Evolutionary conservation across 148 eudicot genomes (phyloP), one percentile per base, ranked within the genome.

Genomic region (Beta vulgaris): DNA sequence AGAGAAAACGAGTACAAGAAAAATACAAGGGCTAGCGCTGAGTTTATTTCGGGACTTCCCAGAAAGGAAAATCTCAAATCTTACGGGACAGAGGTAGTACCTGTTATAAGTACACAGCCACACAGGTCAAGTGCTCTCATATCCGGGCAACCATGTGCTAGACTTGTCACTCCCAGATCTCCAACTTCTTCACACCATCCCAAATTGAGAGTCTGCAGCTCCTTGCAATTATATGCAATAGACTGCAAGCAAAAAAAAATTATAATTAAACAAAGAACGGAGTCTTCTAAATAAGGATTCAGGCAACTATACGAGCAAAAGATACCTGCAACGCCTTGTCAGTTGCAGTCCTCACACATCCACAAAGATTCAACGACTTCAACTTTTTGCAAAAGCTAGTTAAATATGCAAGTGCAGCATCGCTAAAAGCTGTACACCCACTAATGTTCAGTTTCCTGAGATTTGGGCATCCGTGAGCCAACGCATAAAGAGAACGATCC

Each of bases 131-230:
- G 88, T 35, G 95, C 96, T 87, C 86, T 84, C 43, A 95, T 86
- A 74, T 92, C 84, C 2, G 96, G 97, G 76, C 99, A 95, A 34
- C 96, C 94, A 85, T 90, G 87, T 5, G 96, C 97, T 46, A 95
- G 84, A 76, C 99, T 90, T 76, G 84, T 92, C 11, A 95, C 93
- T 40, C 99, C 99, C 14, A 73, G 62, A 84, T 95, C 99, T 8
- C 96, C 84, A 49, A 95, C 91, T 29, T 87, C 84, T 69, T 92
- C 99, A 73, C 99, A 95, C 99, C 99, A 95, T 29, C 99, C 97
- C 58, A 95, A 84, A 81, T 87, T 95, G 23, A 95, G 77, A 37
- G 82, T 82, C 85, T 92, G 91, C 78, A 95, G 67, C 76, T 87
- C 91, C 55, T 78, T 65, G 77, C 99, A 95, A 73, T 95, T 90